Evolutionary conservation across 306 rosid genomes (phyloP).

Genomic region (Acacia confusa): DNA sequence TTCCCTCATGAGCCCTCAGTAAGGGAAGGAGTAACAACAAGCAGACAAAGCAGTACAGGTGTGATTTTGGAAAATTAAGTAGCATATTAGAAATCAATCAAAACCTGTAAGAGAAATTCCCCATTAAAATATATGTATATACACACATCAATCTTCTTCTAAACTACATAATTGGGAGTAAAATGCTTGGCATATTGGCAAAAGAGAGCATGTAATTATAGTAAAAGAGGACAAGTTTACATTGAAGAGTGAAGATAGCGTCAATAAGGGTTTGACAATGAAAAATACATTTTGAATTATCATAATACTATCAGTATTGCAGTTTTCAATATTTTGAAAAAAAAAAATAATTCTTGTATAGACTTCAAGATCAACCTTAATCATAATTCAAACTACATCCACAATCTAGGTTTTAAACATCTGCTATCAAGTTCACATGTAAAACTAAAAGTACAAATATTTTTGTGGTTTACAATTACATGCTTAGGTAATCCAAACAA

Average conservation of each 20-base stretch:
- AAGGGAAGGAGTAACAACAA: too few relatives aligned
- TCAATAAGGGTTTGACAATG: neutral
- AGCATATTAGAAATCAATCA: neutral
- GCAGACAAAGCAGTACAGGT: too few relatives aligned
- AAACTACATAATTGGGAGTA: neutral
- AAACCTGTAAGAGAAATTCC: slow-evolving; percentile 3
- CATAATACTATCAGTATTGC: neutral
- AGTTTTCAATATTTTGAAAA: neutral
- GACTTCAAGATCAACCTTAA: neutral
- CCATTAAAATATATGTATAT: neutral
- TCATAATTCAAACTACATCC: neutral
- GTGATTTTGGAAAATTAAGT: too few relatives aligned
- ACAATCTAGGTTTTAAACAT: neutral
- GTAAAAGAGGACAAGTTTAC: neutral
- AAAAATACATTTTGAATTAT: neutral
- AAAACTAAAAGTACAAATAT: neutral
- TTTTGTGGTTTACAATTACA: neutral
- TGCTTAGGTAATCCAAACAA: neutral
- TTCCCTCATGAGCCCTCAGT: too few relatives aligned
- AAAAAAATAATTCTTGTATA: neutral
- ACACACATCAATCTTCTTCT: neutral
- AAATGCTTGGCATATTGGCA: neutral
- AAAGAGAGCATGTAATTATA: neutral
- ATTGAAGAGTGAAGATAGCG: neutral
- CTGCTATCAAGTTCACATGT: neutral